Conservation (phyloP, 192 early-diverging fungal genomes). For the Coemansia sp. region DNA sequence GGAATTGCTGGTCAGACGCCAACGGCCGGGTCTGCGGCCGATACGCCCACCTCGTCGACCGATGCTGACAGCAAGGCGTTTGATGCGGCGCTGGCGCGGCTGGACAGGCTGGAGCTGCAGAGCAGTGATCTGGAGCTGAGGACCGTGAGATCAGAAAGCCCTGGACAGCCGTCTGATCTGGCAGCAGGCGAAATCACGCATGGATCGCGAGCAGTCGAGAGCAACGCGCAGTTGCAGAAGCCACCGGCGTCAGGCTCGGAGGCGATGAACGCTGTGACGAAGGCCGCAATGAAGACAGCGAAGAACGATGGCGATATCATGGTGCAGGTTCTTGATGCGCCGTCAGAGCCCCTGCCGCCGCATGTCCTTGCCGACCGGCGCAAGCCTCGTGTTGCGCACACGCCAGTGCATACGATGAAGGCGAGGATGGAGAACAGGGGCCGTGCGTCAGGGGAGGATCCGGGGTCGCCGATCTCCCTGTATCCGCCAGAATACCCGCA, state of each 20-base stretch:
- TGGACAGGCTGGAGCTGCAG: constrained; percentile 42
- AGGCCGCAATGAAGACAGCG: constrained; percentile 45
- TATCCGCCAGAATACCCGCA: constrained; percentile 25
- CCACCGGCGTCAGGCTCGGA: constrained; percentile 36
- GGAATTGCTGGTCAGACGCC: constrained; percentile 9
- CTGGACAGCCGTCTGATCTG: not conserved
- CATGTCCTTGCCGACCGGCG: constrained; percentile 55
- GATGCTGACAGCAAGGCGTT: constrained; percentile 43
- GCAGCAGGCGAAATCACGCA: not conserved
- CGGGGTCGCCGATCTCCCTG: constrained; percentile 9
- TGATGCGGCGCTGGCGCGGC: constrained; percentile 41
- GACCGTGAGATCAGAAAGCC: not conserved
- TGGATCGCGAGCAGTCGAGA: not conserved
- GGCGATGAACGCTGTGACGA: constrained; percentile 38
- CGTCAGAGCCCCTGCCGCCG: constrained; percentile 35
- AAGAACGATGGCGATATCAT: constrained; percentile 39
- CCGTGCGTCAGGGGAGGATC: constrained; percentile 13
- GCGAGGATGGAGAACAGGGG: constrained; percentile 52
- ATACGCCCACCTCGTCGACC: constrained; percentile 12
- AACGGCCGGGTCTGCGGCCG: not conserved
- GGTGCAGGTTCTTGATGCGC: constrained; percentile 38
- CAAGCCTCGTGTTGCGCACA: constrained; percentile 50
- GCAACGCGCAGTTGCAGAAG: constrained; percentile 4
- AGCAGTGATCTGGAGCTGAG: constrained; percentile 10
- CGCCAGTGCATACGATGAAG: constrained; percentile 50